A percentile compares a stretch with the other conserved stretches of the same genome.
These are phyloP conservation scores for Rhodotorula mucilaginosa DNA, from an alignment of 1,284 basidiomycete species.

Conservation along the genomic window DNA sequence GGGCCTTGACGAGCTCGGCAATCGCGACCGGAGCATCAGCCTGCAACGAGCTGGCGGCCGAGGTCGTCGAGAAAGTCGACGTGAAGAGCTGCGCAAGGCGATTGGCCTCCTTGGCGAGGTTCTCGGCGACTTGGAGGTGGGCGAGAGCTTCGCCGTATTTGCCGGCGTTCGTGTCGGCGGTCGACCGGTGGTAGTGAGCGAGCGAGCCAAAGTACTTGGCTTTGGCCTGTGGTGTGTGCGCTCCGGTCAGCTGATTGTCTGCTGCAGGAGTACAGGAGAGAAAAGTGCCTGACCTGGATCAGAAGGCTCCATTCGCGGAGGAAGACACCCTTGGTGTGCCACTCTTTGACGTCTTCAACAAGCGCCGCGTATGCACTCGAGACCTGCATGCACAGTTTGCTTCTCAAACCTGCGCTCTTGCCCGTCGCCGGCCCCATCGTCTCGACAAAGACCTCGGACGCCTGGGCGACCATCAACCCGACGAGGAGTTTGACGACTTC, in stretches of 20 bases:
- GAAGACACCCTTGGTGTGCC: slow-evolving; percentile 90
- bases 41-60: slow-evolving; percentile 66
- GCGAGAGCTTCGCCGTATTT: slow-evolving; percentile 86
- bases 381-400: slow-evolving; percentile 82
- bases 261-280: too few species aligned
- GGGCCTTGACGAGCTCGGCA: slow-evolving; percentile 77
- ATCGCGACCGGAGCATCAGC: slow-evolving; percentile 77
- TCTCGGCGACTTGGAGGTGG: slow-evolving; percentile 75
- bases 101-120: slow-evolving; percentile 78
- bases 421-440: slow-evolving; percentile 79
- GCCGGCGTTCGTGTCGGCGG: slow-evolving; percentile 70
- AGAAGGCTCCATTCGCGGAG: slow-evolving; percentile 91
- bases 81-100: slow-evolving; percentile 69
- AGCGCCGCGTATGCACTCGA: slow-evolving; percentile 75
- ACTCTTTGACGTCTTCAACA: slow-evolving; percentile 88
- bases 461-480: slow-evolving; percentile 82
- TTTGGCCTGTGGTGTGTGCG: slow-evolving; percentile 60
- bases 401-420: slow-evolving; percentile 73
- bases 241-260: too few species aligned
- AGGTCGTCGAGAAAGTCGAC: slow-evolving; percentile 61
- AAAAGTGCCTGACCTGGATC: slow-evolving; percentile 62
- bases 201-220: slow-evolving; percentile 83
- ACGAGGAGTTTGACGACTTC: slow-evolving; percentile 93
- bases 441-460: slow-evolving; percentile 94
- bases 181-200: slow-evolving; percentile 79